These are phyloP conservation scores for Mycena citricolor DNA, from an alignment of 1,284 basidiomycete genomes.

Conservation along the genomic window DNA sequence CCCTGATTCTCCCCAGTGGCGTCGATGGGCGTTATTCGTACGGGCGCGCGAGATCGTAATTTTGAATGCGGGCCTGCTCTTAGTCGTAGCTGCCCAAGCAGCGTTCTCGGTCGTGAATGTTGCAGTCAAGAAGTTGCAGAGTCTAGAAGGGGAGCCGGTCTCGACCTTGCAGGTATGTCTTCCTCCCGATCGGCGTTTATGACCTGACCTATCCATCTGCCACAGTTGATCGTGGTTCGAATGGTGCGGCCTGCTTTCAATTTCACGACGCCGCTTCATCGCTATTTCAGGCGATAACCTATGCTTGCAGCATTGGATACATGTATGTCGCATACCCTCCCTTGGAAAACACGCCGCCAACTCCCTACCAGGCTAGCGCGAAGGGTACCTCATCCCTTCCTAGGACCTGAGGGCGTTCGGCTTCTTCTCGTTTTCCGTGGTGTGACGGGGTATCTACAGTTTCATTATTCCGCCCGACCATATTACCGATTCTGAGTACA, in stretches of 20 bases:
- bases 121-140: conserved; percentile 51
- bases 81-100: conserved; percentile 53
- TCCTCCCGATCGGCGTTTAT: background rate
- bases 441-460: conserved; percentile 54
- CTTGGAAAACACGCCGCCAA: background rate
- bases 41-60: conserved; percentile 9
- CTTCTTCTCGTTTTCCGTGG: conserved; percentile 58
- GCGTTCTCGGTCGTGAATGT: conserved; percentile 57
- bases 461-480: conserved; percentile 17
- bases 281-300: conserved; percentile 35
- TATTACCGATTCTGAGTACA: conserved; percentile 25
- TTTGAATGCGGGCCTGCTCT: conserved; percentile 50
- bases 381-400: conserved; percentile 63
- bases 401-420: conserved; percentile 70
- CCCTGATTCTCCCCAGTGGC: too few species aligned
- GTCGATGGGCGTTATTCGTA: too few species aligned
- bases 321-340: conserved; percentile 31
- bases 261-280: background rate
- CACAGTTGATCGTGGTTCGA: conserved; percentile 37
- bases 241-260: conserved; percentile 32
- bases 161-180: conserved; percentile 45
- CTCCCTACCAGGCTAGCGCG: conserved; percentile 39
- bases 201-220: background rate
- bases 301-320: conserved; percentile 37
- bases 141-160: conserved; percentile 47